Evolutionary conservation across 345 rosid genomes (phyloP).

Genomic region (Moricandia arvensis): DNA sequence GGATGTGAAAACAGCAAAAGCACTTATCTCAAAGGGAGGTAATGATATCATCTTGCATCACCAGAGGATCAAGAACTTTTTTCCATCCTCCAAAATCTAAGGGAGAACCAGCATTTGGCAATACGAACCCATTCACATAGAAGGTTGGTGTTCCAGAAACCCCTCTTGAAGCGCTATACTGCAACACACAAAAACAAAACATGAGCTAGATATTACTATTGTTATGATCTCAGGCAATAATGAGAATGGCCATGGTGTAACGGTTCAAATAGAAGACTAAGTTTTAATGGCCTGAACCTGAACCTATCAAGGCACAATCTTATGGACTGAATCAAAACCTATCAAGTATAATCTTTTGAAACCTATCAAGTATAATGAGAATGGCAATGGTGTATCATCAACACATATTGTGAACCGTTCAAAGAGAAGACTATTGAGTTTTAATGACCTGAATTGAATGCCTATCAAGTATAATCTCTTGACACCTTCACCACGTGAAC

Average conservation of each 20-base stretch:
- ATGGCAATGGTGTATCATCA: too few relatives aligned
- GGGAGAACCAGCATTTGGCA: conserved; percentile 44
- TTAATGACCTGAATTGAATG: too few relatives aligned
- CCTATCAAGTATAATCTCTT: too few relatives aligned
- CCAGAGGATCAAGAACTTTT: conserved; percentile 43
- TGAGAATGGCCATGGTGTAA: background rate
- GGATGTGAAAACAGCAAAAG: background rate
- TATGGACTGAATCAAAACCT: too few relatives aligned
- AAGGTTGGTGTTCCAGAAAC: conserved; percentile 50
- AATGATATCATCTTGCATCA: conserved; percentile 10
- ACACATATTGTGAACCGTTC: too few relatives aligned
- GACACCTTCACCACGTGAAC: too few relatives aligned
- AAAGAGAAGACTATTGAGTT: too few relatives aligned
- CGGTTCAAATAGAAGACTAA: background rate
- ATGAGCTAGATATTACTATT: background rate
- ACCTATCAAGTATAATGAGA: too few relatives aligned
- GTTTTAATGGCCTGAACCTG: background rate
- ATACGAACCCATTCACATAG: conserved; percentile 46
- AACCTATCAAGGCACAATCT: too few relatives aligned
- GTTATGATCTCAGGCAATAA: background rate
- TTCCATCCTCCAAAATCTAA: conserved; percentile 44
- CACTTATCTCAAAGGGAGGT: conserved; percentile 1
- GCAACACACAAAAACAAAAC: conserved; percentile 24
- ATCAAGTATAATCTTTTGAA: too few relatives aligned
- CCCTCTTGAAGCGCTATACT: conserved; percentile 55